A percentile compares a stretch with the other conserved stretches of the same genome.
These are phyloP conservation scores for Daldinia childiae DNA, from an alignment of 495 filamentous ascomycete species.

Conservation along the genomic window DNA sequence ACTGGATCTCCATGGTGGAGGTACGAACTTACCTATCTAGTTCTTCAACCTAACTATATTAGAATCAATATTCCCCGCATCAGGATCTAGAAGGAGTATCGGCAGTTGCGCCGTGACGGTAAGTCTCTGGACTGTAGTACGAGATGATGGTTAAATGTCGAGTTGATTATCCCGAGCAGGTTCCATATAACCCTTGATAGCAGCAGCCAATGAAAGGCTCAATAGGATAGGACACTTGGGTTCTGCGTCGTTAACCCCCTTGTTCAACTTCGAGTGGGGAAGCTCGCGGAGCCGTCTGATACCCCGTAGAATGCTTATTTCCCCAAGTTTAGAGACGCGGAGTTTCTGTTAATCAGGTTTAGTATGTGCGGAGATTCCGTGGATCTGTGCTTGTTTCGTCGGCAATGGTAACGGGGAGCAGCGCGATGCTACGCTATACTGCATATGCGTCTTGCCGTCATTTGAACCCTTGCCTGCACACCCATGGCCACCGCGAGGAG, in stretches of 20 bases:
- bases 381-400: constrained; percentile 13
- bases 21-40: constrained; percentile 17
- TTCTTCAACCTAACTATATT: constrained; percentile 31
- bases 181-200: background rate
- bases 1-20: background rate
- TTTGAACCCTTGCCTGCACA: constrained; percentile 14
- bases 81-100: constrained; percentile 8
- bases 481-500: constrained; percentile 5
- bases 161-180: background rate
- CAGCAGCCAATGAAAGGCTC: background rate
- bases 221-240: background rate
- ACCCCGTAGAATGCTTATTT: constrained; percentile 16
- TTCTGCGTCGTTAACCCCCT: background rate
- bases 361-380: constrained; percentile 18
- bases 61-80: constrained; percentile 33
- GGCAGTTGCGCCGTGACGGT: constrained; percentile 32
- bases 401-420: constrained; percentile 6
- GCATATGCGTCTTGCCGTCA: constrained; percentile 7
- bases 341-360: constrained; percentile 13
- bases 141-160: constrained; percentile 1
- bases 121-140: background rate
- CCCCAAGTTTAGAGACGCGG: constrained; percentile 28
- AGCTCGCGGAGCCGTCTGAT: background rate
- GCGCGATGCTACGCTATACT: constrained; percentile 26
- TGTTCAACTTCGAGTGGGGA: constrained; percentile 7